Conservation (phyloP, 2,329 filamentous ascomycete species). For the Hypoxylon sp. region DNA sequence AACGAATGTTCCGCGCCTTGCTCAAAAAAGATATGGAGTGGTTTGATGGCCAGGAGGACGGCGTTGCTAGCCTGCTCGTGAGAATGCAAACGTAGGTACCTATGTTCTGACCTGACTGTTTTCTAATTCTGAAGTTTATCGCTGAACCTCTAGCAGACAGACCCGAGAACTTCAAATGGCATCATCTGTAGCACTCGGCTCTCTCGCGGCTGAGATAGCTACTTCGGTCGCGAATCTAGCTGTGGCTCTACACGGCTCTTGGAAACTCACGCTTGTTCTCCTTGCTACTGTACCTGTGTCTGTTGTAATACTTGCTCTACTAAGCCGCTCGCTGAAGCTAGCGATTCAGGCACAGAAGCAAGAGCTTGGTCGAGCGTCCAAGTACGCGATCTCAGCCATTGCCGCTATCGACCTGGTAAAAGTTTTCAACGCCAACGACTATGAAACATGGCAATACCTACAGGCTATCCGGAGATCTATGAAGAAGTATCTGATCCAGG, state of each 20-base stretch:
- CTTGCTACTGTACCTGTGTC: slow-evolving; percentile 81
- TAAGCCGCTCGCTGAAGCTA: slow-evolving; percentile 73
- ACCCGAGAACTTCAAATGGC: slow-evolving; percentile 85
- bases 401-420: slow-evolving; percentile 88
- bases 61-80: slow-evolving; percentile 79
- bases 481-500: slow-evolving; percentile 76
- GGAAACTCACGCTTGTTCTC: slow-evolving; percentile 86
- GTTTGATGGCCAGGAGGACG: slow-evolving; percentile 83
- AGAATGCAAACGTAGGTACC: slow-evolving; percentile 76
- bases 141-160: slow-evolving; percentile 70
- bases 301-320: slow-evolving; percentile 69
- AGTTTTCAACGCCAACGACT: slow-evolving; percentile 81
- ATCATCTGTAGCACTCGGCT: slow-evolving; percentile 84
- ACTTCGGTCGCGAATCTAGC: slow-evolving; percentile 75
- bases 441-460: slow-evolving; percentile 78
- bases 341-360: slow-evolving; percentile 79
- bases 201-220: slow-evolving; percentile 75
- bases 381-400: slow-evolving; percentile 78
- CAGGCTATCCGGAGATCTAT: slow-evolving; percentile 71
- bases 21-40: slow-evolving; percentile 82
- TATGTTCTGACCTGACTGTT: not conserved
- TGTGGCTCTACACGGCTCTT: slow-evolving; percentile 84
- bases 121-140: slow-evolving; percentile 18
- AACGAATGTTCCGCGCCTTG: slow-evolving; percentile 76
- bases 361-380: slow-evolving; percentile 79